phyloP scores from a whole-genome alignment of 2,329 filamentous ascomycete species.

The Penicillium sp. region DNA sequence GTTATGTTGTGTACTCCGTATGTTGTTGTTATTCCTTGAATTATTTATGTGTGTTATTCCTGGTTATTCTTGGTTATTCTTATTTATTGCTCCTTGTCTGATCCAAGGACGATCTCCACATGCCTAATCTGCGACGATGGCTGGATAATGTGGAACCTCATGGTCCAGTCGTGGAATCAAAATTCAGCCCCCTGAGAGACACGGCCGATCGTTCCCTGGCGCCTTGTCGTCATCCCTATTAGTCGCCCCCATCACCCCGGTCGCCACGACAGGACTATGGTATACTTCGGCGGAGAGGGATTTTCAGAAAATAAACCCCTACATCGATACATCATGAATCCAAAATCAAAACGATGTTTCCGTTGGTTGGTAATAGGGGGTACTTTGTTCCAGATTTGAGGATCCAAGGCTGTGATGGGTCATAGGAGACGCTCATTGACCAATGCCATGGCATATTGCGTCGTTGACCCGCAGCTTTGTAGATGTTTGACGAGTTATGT shows the following conservation, averaged over 20 bases:
- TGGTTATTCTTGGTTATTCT: background rate
- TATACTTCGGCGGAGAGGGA: background rate
- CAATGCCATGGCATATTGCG: constrained; percentile 19
- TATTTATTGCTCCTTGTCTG: background rate
- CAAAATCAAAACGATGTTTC: background rate
- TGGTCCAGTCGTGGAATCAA: constrained; percentile 4
- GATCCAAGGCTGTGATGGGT: constrained; percentile 17
- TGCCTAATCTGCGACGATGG: constrained; percentile 11
- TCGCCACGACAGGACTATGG: constrained; percentile 1
- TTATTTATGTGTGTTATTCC: background rate
- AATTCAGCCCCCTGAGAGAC: constrained; percentile 17
- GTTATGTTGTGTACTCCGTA: too few relatives aligned
- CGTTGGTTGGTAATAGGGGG: constrained; percentile 7
- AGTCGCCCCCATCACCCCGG: constrained; percentile 5
- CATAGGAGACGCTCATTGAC: constrained; percentile 8
- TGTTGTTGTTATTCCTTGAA: too few relatives aligned
- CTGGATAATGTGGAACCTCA: constrained; percentile 2
- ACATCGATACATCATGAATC: background rate
- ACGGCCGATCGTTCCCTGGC: constrained; percentile 17
- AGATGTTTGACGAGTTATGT: constrained; percentile 22
- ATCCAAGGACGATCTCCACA: background rate
- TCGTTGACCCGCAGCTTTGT: constrained; percentile 17
- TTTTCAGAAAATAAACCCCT: background rate
- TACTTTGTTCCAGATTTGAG: constrained; percentile 1
- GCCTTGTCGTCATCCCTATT: constrained; percentile 17